phyloP scores from a whole-genome alignment of 345 rosid genomes.

The Pistacia vera region DNA sequence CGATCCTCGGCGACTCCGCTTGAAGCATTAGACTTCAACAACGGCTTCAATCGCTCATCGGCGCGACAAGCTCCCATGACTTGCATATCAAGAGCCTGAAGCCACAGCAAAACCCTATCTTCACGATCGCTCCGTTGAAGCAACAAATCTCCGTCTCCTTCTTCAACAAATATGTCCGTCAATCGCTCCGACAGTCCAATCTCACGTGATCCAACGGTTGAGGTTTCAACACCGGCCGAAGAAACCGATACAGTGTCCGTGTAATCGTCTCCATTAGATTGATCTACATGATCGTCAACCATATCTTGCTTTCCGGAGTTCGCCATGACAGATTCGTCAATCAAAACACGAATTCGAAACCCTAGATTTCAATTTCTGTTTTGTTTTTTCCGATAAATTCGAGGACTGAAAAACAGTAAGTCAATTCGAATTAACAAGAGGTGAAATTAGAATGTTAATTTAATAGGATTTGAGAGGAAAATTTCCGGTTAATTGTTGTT shows the following conservation, averaged over 20 bases:
- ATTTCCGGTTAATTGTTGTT: not conserved
- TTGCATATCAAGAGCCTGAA: constrained; percentile 90
- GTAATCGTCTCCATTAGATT: constrained; percentile 38
- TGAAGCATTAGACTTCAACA: constrained; percentile 71
- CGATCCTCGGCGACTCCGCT: constrained; percentile 77
- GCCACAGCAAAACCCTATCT: constrained; percentile 83
- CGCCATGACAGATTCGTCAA: constrained; percentile 44
- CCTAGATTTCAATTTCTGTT: not conserved
- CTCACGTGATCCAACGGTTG: constrained; percentile 48
- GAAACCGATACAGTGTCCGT: constrained; percentile 34
- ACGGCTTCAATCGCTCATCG: constrained; percentile 93
- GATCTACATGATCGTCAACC: constrained; percentile 39
- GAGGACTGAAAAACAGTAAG: not conserved
- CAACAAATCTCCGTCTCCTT: constrained; percentile 66
- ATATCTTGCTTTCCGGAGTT: constrained; percentile 47
- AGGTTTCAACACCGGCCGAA: constrained; percentile 34
- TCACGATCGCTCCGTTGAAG: constrained; percentile 63
- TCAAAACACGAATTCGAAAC: constrained; percentile 13
- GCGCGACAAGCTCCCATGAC: constrained; percentile 95
- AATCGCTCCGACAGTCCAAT: constrained; percentile 56
- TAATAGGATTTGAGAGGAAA: not conserved
- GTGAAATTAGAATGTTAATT: not conserved
- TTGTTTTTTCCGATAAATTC: not conserved
- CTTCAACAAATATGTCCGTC: constrained; percentile 51
- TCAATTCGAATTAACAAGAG: not conserved